Evolutionary conservation across 2,329 filamentous ascomycete genomes (phyloP), one percentile per base, ranked within the genome.

Genomic region (Fusarium guadeloupense): DNA sequence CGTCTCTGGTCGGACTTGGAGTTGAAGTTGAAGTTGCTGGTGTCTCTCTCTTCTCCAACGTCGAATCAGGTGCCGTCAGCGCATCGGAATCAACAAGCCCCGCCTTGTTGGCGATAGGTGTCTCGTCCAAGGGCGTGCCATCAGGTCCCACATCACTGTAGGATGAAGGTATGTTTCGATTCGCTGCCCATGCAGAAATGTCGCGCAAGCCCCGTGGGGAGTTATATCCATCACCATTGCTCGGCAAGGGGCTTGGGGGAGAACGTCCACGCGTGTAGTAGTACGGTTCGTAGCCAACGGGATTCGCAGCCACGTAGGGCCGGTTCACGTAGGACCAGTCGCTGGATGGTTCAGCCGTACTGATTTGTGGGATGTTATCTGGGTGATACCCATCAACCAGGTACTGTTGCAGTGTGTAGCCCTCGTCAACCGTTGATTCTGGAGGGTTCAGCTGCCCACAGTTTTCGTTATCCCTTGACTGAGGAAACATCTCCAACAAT

Each of bases 401-500:
- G 59, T 78, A 80, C 20, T 79, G 76, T 33, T 76, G 75, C 19
- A 75, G 62, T 13, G 74, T 73, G 44, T 71, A 73, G 5, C 72
- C 76, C 46, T 80, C 77, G 3, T 83, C 76, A 13, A 78, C 67
- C 5, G 76, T 78, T 16, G 77, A 75, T 0, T 75, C 73, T 0
- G 76, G 74, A 5, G 62, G 62, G 21, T 67, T 69, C 26, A 67
- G 19, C 8, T 59, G 59, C 21, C 56, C 61, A 5, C 66, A 46
- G 8, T 54, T 50, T 25, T 59, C 53, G 12, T 20, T 47, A 12
- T 52, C 33, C 64, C 55, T 40, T 16, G 55, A 46, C 2, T 47
- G 54, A 13, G 92, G 91, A 59, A 96, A 95, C 64, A 87, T 78
- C 1, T 76, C 74, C 13, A 96, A 79, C 13, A 98, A 81, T 21